Base-by-base conservation (phyloP, 371 early-diverging fungal species). In the Dinochytrium kinnereticum region DNA sequence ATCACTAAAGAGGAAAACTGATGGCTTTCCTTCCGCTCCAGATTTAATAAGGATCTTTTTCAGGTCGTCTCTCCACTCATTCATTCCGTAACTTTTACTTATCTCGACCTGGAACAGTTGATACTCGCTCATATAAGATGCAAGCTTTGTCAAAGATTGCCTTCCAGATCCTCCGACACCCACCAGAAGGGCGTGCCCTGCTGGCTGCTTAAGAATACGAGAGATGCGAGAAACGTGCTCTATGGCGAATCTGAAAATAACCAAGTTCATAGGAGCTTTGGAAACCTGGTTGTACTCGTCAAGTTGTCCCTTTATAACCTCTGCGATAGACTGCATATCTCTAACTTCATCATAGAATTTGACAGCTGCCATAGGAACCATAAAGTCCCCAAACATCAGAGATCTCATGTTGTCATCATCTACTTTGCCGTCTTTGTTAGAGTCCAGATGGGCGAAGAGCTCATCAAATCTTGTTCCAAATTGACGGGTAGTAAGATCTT, bases 91-190 rank as follows among this genome's bases (percentile, higher is more conserved):
- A 30, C 77, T 83, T 69, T 87, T 87, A 37, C 84, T 77, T 61
- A 87, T 87, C 75, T 84, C 85, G 5, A 85, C 85, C 69, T 86
- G 86, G 75, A 86, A 86, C 0, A 87, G 70, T 49, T 78, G 77
- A 72, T 79, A 82, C 59, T 87, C 86, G 34, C 82, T 78, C 85
- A 87, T 87, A 69, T 81, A 87, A 21, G 86, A 78, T 0, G 86
- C 86, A 31, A 87, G 77, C 64, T 80, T 84, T 2, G 86, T 84
- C 30, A 87, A 70, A 19, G 84, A 83, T 68, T 87, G 88, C 26
- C 86, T 76, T 2, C 88, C 88, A 57, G 80, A 79, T 31, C 88
- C 88, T n/a, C 88, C 88, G 1, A 87, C 84, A 26, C 88, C 88
- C 31, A 87, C 88, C 10, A 87, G 76, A n/a, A 87, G 72, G 7